Base-by-base conservation (phyloP, 2,329 filamentous ascomycete genomes). In the Aspergillus fructus region DNA sequence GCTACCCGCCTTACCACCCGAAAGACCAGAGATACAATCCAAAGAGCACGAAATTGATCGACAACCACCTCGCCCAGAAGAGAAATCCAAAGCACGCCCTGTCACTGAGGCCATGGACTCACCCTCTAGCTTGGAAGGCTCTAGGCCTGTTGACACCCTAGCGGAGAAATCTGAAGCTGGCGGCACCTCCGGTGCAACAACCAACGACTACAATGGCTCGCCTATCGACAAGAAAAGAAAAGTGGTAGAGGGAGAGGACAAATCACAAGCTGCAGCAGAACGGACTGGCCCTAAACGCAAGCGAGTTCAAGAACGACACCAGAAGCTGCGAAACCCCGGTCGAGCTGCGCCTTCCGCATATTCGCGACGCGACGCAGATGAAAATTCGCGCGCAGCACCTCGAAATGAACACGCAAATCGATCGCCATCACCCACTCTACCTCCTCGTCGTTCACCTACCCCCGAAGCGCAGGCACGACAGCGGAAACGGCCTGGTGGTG, bases 401-500 rank as follows among this genome's bases (percentile, higher is more conserved):
- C 67, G 69, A 30, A 70, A 72, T 41, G 66, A 67, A 17, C 60
- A 61, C 19, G 64, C 65, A 21, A 65, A 67, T 52, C 70, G 74
- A 50, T 78, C 76, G 27, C 73, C 71, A 2, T 76, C 77, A 12
- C 67, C 27, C 9, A 9, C 76, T 4, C 66, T 70, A 9, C 73
- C 70, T 51, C 74, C 71, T 23, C 74, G 75, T 45, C 55, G 55
- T 13, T 77, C 78, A 6, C 75, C 74, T n/a, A 72, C 74, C 6
- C 68, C 73, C 6, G 72, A 76, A 42, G 66, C 67, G 33, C 68
- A 71, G 34, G 61, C 72, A 15, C 74, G 76, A 46, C 76, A 74
- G 59, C 73, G 77, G 33, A 79, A 80, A 66, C 70, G 78, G 37
- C 78, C 78, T 2, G 78, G 78, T 45, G 78, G 76, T 46, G 76